A percentile compares a stretch with the other conserved stretches of the same genome.
phyloP scores from a whole-genome alignment of 495 filamentous ascomycete genomes.

The Penicillium mononematosum region DNA sequence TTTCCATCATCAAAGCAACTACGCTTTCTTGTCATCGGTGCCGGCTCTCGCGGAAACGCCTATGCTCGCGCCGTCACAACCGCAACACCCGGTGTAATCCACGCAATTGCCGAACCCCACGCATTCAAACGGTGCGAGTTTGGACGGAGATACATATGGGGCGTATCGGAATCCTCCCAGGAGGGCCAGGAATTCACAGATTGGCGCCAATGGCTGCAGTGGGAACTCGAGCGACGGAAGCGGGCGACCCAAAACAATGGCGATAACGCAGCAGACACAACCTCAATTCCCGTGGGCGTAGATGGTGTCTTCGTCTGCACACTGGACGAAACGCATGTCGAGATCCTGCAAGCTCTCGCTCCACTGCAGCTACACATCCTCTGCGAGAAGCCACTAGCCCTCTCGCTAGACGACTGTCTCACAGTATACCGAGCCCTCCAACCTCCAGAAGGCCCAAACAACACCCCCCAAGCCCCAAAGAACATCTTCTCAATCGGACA shows the following conservation, averaged over 20 bases:
- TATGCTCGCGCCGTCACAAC: slow-evolving; percentile 67
- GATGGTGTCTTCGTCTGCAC: slow-evolving; percentile 88
- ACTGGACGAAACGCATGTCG: slow-evolving; percentile 81
- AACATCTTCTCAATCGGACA: slow-evolving; percentile 75
- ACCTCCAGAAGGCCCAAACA: slow-evolving; percentile 13
- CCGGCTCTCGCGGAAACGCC: slow-evolving; percentile 75
- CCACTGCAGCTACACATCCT: slow-evolving; percentile 75
- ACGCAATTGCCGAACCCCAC: slow-evolving; percentile 80
- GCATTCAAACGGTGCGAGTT: slow-evolving; percentile 70
- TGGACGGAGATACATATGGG: slow-evolving; percentile 68
- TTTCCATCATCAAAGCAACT: slow-evolving; percentile 15
- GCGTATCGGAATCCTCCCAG: slow-evolving; percentile 33
- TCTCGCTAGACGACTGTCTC: slow-evolving; percentile 72
- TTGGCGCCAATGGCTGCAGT: slow-evolving; percentile 72
- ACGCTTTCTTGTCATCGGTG: slow-evolving; percentile 78
- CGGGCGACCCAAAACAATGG: not conserved
- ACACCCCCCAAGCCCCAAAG: slow-evolving; percentile 6
- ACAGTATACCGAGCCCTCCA: slow-evolving; percentile 62
- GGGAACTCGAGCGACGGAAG: slow-evolving; percentile 56
- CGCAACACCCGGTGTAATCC: slow-evolving; percentile 61
- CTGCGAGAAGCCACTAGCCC: slow-evolving; percentile 92
- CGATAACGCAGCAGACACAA: not conserved
- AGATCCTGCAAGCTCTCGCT: slow-evolving; percentile 69
- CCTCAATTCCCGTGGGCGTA: slow-evolving; percentile 35
- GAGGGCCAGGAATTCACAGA: slow-evolving; percentile 63